Evolutionary conservation across 495 filamentous ascomycete genomes (phyloP).

Genomic region (Penicillium goetzii): DNA sequence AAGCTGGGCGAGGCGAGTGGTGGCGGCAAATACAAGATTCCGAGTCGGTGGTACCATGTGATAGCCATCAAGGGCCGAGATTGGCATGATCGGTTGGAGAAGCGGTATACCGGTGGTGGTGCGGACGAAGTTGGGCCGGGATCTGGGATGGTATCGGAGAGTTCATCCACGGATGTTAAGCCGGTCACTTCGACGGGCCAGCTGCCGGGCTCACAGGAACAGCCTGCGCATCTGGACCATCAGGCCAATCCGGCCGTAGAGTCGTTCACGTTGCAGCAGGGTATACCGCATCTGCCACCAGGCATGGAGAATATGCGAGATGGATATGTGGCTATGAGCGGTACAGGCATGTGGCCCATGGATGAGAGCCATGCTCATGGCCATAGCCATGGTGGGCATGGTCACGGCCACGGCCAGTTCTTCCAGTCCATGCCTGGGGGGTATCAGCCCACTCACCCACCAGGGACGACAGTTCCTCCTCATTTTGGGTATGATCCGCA

Average conservation of each 20-base stretch:
- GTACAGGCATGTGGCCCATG: slow-evolving; percentile 32
- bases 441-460: slow-evolving; percentile 26
- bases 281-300: slow-evolving; percentile 21
- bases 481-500: slow-evolving; percentile 39
- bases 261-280: slow-evolving; percentile 21
- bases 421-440: slow-evolving; percentile 22
- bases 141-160: slow-evolving; percentile 12
- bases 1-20: slow-evolving; percentile 46
- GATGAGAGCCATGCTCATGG: slow-evolving; percentile 27
- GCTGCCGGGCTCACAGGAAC: slow-evolving; percentile 18
- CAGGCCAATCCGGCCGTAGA: slow-evolving; percentile 15
- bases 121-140: not conserved
- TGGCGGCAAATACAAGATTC: slow-evolving; percentile 42
- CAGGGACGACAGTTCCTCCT: slow-evolving; percentile 20
- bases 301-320: slow-evolving; percentile 27
- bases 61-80: slow-evolving; percentile 41
- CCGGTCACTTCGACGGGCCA: slow-evolving; percentile 14
- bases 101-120: slow-evolving; percentile 22
- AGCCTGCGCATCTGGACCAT: slow-evolving; percentile 14
- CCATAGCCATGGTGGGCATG: not conserved
- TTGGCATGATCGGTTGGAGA: slow-evolving; percentile 44
- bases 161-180: slow-evolving; percentile 16
- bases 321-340: slow-evolving; percentile 30
- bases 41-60: slow-evolving; percentile 43
- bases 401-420: slow-evolving; percentile 21